Conservation (phyloP, 441 rosid genomes). For the Erodium chrysanthum region DNA sequence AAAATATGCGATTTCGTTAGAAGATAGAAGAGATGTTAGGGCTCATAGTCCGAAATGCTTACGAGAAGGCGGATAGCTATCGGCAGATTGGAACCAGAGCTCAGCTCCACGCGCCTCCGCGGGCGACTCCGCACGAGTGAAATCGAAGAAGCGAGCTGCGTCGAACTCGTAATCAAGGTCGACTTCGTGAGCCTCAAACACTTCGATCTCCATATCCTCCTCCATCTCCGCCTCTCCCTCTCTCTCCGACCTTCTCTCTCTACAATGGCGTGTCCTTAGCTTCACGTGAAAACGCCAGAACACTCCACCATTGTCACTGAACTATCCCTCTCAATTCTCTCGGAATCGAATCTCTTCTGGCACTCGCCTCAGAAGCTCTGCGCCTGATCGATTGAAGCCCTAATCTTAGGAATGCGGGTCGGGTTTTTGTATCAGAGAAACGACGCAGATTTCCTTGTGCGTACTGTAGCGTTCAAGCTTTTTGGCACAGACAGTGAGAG, state of each 20-base stretch:
- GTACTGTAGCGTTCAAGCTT: constrained; percentile 16
- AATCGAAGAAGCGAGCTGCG: constrained; percentile 71
- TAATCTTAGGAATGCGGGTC: constrained; percentile 24
- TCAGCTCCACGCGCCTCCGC: constrained; percentile 59
- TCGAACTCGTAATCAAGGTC: constrained; percentile 84
- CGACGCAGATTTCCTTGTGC: constrained; percentile 32
- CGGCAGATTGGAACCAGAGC: constrained; percentile 63
- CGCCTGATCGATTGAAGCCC: constrained; percentile 28
- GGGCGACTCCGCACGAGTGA: constrained; percentile 49
- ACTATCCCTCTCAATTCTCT: constrained; percentile 8
- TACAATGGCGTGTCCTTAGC: constrained; percentile 2
- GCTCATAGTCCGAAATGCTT: constrained; percentile 24
- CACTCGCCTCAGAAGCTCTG: neutral
- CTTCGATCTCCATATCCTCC: constrained; percentile 40
- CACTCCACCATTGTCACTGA: constrained; percentile 7
- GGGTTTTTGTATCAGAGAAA: constrained; percentile 18
- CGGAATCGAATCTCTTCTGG: constrained; percentile 5
- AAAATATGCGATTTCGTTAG: neutral
- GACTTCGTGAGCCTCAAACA: constrained; percentile 52
- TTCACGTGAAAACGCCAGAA: constrained; percentile 18
- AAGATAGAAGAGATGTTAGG: constrained; percentile 11
- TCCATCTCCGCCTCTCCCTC: constrained; percentile 37
- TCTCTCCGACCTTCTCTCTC: constrained; percentile 18
- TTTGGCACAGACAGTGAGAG: constrained; percentile 8
- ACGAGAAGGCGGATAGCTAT: constrained; percentile 76